Base-by-base conservation (phyloP, 2,329 filamentous ascomycete species). In the Neurospora sp. region DNA sequence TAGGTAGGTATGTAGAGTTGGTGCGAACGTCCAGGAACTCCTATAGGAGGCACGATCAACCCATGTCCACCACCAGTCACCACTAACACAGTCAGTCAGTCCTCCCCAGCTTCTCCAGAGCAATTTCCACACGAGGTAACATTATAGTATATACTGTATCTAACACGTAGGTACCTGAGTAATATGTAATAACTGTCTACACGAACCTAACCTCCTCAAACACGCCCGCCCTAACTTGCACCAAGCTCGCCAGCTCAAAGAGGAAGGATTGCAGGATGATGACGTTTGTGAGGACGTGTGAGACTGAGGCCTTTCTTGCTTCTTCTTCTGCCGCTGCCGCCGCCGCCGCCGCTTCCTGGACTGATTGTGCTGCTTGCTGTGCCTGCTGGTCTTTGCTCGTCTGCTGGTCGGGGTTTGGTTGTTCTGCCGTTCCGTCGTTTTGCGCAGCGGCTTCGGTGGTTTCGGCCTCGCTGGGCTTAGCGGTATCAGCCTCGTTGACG, bases 221-320 rank as follows among this genome's bases (percentile, higher is more conserved):
- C 66, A 94, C 78, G 12, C 89, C 89, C 33, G 90, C 91, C 69
- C 92, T 84, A 41, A 91, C 89, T 78, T 95, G 91, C 70, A 93
- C 84, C 74, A 94, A 79, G 36, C 91, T 90, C 1, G 91, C 89
- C 69, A 95, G 79, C 79, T 96, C 92, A 67, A 95, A 84, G 67
- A 95, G 80, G 77, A 96, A 96, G 41, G 91, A 91, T 78, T 96
- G 92, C 70, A 93, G 82, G 67, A 95, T 87, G 70, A 95, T 87
- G 52, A 91, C 87, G 77, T 95, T 96, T 6, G 92, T 95, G 72
- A 96, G 81, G 11, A 95, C 83, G 77, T 95, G 92, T 52, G 90
- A 92, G 4, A 96, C 87, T 8, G 89, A 92, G 8, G 88, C 89
- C 10, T 83, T 84, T 28, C 23, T 28, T 15, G 28, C 52, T 62